Conservation (phyloP, 2,329 filamentous ascomycete species). For the Pseudogymnoascus sp. region DNA sequence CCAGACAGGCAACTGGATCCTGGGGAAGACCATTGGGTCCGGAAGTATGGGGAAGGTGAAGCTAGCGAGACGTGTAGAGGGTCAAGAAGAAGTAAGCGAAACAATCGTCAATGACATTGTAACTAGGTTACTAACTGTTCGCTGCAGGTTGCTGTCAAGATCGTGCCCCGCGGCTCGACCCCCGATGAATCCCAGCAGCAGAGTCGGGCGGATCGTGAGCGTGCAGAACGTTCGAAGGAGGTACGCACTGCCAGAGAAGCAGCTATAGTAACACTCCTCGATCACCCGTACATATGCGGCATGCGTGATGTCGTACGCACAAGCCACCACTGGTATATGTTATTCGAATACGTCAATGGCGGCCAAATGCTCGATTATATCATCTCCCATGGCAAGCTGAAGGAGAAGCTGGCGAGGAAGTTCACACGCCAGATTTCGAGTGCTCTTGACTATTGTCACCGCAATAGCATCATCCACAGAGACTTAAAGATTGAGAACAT, state of each 20-base stretch:
- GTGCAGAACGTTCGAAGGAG: slow-evolving; percentile 93
- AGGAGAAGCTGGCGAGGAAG: slow-evolving; percentile 96
- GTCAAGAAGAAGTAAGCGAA: slow-evolving; percentile 69
- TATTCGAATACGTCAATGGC: slow-evolving; percentile 97
- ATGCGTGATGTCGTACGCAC: slow-evolving; percentile 93
- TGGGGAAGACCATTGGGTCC: slow-evolving; percentile 94
- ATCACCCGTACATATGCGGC: slow-evolving; percentile 92
- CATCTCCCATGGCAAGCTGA: slow-evolving; percentile 92
- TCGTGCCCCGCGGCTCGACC: slow-evolving; percentile 82
- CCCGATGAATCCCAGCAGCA: slow-evolving; percentile 70
- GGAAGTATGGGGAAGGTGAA: slow-evolving; percentile 99
- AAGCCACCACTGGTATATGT: slow-evolving; percentile 99
- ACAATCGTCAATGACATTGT: neutral
- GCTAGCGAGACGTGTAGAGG: slow-evolving; percentile 81
- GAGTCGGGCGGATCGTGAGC: slow-evolving; percentile 66
- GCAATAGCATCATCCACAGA: slow-evolving; percentile 95
- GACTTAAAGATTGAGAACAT: slow-evolving; percentile 99
- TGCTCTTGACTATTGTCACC: slow-evolving; percentile 92
- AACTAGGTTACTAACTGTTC: slow-evolving; percentile 17
- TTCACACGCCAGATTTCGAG: slow-evolving; percentile 97
- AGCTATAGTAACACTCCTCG: slow-evolving; percentile 88
- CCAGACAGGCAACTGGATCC: slow-evolving; percentile 83
- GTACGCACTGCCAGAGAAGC: slow-evolving; percentile 91
- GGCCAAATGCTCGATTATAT: slow-evolving; percentile 99
- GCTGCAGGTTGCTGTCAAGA: slow-evolving; percentile 84